Conservation (phyloP, 2,329 filamentous ascomycete genomes). For the Escovopsis sp. region DNA sequence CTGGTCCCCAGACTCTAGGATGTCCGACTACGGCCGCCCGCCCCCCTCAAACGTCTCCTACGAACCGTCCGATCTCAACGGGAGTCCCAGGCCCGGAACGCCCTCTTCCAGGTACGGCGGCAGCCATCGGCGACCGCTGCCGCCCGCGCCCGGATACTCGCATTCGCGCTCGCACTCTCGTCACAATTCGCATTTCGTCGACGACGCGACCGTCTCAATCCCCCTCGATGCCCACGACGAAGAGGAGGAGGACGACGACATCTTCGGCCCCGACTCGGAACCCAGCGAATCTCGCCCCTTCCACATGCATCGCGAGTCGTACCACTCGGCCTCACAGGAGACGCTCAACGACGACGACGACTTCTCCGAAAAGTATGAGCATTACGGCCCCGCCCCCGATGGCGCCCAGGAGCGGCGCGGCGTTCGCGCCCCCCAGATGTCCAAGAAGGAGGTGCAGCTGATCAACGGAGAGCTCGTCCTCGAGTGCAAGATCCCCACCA, state of each 20-base stretch:
- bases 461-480: constrained; percentile 96
- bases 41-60: constrained; percentile 59
- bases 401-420: constrained; percentile 80
- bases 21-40: constrained; percentile 52
- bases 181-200: constrained; percentile 38
- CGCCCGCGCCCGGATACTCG: constrained; percentile 61
- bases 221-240: constrained; percentile 43
- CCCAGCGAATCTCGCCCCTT: constrained; percentile 37
- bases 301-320: constrained; percentile 39
- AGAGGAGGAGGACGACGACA: constrained; percentile 46
- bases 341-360: constrained; percentile 35
- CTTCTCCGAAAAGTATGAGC: constrained; percentile 46
- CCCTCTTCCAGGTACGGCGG: constrained; percentile 80
- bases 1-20: constrained; percentile 39
- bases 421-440: constrained; percentile 73
- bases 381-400: constrained; percentile 77
- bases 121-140: constrained; percentile 73
- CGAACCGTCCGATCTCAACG: constrained; percentile 79
- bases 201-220: constrained; percentile 59
- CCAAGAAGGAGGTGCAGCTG: constrained; percentile 83
- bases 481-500: constrained; percentile 98
- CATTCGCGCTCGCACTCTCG: constrained; percentile 20
- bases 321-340: constrained; percentile 36
- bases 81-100: constrained; percentile 77
- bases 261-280: constrained; percentile 52